phyloP scores from a whole-genome alignment of 2,329 filamentous ascomycete species.

The Clarireedia sp. region DNA sequence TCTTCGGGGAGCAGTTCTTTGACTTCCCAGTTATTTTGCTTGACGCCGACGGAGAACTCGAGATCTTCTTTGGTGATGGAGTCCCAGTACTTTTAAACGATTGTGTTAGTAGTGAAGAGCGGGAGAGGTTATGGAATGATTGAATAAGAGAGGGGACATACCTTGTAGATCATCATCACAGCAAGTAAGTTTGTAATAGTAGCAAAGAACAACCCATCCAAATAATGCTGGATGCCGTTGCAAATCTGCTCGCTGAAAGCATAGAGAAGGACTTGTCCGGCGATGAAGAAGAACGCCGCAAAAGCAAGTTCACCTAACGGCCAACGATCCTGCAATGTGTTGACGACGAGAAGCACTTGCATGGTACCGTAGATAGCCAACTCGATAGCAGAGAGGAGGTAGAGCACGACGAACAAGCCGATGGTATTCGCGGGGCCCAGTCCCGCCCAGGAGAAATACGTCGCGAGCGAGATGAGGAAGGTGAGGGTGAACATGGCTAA shows the following conservation, averaged over 20 bases:
- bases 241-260: slow-evolving; percentile 83
- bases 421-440: slow-evolving; percentile 78
- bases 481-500: slow-evolving; percentile 76
- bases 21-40: slow-evolving; percentile 96
- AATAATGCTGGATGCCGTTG: slow-evolving; percentile 75
- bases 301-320: slow-evolving; percentile 87
- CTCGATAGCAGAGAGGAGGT: slow-evolving; percentile 82
- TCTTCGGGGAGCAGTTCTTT: slow-evolving; percentile 61
- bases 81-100: slow-evolving; percentile 87
- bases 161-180: slow-evolving; percentile 99
- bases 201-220: slow-evolving; percentile 90
- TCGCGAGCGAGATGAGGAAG: slow-evolving; percentile 80
- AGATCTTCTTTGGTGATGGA: slow-evolving; percentile 97
- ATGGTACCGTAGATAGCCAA: slow-evolving; percentile 78
- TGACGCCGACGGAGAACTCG: slow-evolving; percentile 92
- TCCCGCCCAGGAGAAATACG: slow-evolving; percentile 87
- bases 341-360: slow-evolving; percentile 80
- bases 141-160: slow-evolving; percentile 30
- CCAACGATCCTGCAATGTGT: slow-evolving; percentile 92
- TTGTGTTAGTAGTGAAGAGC: slow-evolving; percentile 8
- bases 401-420: slow-evolving; percentile 84
- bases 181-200: slow-evolving; percentile 88
- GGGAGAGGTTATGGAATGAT: not conserved
- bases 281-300: slow-evolving; percentile 82
- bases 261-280: slow-evolving; percentile 88